phyloP scores from a whole-genome alignment of 1,284 basidiomycete genomes.

The Papiliotrema laurentii region DNA sequence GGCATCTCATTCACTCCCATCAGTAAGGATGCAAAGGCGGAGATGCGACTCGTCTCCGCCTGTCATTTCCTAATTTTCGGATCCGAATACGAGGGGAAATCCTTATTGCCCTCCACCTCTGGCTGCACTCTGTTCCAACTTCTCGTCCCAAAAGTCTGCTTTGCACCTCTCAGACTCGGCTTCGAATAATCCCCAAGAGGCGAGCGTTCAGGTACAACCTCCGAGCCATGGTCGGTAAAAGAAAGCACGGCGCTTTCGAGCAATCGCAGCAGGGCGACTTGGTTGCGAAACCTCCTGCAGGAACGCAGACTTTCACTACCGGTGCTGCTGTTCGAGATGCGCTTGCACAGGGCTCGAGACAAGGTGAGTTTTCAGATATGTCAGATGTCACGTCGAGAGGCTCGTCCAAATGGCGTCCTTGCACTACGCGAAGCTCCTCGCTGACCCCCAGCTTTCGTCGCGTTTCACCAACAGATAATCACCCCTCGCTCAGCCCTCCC shows the following conservation, averaged over 20 bases:
- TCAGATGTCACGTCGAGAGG: neutral
- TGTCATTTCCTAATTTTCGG: no score
- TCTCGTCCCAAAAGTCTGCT: no score
- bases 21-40: no score
- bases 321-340: slow-evolving; percentile 41
- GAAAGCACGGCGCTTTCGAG: slow-evolving; percentile 29
- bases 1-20: no score
- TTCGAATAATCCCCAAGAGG: no score
- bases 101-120: no score
- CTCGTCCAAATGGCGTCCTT: neutral
- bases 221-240: slow-evolving; percentile 34
- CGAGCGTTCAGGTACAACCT: no score
- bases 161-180: no score
- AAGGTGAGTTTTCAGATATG: slow-evolving; percentile 29
- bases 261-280: slow-evolving; percentile 9
- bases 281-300: slow-evolving; percentile 26
- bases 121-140: no score
- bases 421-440: neutral
- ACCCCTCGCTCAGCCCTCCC: slow-evolving; percentile 40
- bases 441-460: slow-evolving; percentile 36
- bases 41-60: no score
- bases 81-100: no score
- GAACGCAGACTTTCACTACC: slow-evolving; percentile 35
- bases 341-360: slow-evolving; percentile 32
- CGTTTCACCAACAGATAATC: slow-evolving; percentile 46